A percentile compares a stretch with the other conserved stretches of the same genome.
Evolutionary conservation across 768 basidiomycete species (phyloP).

Genomic region (Pleurotus ostreatus): DNA sequence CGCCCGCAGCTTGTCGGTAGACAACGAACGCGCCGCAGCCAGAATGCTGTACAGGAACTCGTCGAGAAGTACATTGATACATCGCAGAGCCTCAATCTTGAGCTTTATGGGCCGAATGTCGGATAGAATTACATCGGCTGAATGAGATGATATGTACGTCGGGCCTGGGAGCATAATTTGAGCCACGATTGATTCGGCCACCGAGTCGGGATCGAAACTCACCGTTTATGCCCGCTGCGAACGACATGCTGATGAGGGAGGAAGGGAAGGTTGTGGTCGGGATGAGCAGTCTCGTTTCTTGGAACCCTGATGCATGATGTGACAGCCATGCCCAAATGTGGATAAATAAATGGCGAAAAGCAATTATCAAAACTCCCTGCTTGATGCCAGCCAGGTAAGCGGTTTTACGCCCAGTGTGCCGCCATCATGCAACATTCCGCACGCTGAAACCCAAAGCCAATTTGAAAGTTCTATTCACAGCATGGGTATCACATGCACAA

Average conservation of each 20-base stretch:
- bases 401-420: constrained; percentile 1
- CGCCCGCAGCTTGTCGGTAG: constrained; percentile 69
- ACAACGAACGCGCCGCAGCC: constrained; percentile 58
- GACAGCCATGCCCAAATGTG: constrained; percentile 5
- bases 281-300: not conserved
- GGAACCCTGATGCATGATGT: not conserved
- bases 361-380: constrained; percentile 8
- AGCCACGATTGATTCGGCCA: constrained; percentile 5
- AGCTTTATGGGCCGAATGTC: constrained; percentile 91
- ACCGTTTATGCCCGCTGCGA: constrained; percentile 36
- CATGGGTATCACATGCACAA: not conserved
- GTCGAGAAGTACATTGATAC: constrained; percentile 80
- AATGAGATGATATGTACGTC: constrained; percentile 75
- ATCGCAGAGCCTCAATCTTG: constrained; percentile 68
- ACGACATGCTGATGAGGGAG: constrained; percentile 37
- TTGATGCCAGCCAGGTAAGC: constrained; percentile 3
- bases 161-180: constrained; percentile 41
- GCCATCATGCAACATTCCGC: not conserved
- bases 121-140: constrained; percentile 88
- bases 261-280: constrained; percentile 18
- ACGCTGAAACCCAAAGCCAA: not conserved
- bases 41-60: constrained; percentile 79
- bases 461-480: not conserved
- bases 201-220: constrained; percentile 19
- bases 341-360: constrained; percentile 1